Conservation (phyloP, 2,329 filamentous ascomycete species). For the Talaromyces sp. region DNA sequence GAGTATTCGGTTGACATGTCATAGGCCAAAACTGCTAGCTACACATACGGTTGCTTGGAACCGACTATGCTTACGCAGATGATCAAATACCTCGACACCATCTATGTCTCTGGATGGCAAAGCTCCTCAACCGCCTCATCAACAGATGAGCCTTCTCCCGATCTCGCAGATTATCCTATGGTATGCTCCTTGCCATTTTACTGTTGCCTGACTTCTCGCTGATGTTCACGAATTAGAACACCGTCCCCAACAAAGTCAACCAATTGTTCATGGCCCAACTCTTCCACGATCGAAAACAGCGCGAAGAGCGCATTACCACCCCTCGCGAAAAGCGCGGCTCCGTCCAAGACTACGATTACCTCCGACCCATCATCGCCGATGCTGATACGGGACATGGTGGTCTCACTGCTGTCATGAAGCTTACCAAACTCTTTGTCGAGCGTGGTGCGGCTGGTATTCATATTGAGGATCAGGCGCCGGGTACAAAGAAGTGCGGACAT, state of each 20-base stretch:
- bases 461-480: constrained; percentile 96
- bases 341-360: constrained; percentile 81
- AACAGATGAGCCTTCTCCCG: constrained; percentile 92
- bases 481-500: constrained; percentile 99
- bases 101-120: constrained; percentile 99
- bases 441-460: constrained; percentile 96
- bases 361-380: constrained; percentile 93
- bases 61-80: constrained; percentile 99
- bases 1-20: neutral
- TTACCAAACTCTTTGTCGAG: constrained; percentile 96
- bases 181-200: constrained; percentile 48
- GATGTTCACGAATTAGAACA: constrained; percentile 62
- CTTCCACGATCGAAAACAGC: constrained; percentile 99
- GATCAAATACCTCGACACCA: constrained; percentile 97
- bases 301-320: constrained; percentile 81
- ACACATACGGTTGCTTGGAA: constrained; percentile 95
- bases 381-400: constrained; percentile 97
- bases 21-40: constrained; percentile 81
- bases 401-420: constrained; percentile 98
- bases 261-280: constrained; percentile 98
- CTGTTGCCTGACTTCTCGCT: neutral
- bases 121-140: constrained; percentile 93
- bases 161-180: constrained; percentile 96
- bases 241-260: constrained; percentile 95
- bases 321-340: constrained; percentile 69